Conservation (phyloP, 108 stramenopile species). For the Licmophora abbreviata region DNA sequence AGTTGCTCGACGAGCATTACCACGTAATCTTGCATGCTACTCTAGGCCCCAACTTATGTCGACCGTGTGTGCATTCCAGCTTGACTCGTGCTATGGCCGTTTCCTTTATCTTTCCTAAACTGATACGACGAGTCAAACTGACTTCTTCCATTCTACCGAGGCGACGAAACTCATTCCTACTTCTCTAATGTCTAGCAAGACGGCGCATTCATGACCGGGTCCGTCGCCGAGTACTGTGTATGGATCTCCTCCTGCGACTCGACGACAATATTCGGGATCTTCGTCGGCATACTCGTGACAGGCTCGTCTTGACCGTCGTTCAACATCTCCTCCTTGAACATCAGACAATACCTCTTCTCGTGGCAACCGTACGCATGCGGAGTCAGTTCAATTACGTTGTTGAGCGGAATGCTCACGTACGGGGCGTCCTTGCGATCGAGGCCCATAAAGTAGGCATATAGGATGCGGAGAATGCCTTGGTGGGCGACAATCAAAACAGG, state of each 20-base stretch:
- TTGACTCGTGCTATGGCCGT: too few species aligned
- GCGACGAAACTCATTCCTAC: background rate
- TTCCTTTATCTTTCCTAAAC: too few species aligned
- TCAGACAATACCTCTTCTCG: slow-evolving; percentile 86
- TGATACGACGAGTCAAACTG: too few species aligned
- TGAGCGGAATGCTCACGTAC: slow-evolving; percentile 94
- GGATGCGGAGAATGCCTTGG: slow-evolving; percentile 94
- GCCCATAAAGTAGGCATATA: slow-evolving; percentile 99
- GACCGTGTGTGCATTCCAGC: too few species aligned
- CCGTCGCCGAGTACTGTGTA: slow-evolving; percentile 17
- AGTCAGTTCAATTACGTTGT: slow-evolving; percentile 94
- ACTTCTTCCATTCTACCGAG: too few species aligned
- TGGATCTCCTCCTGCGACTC: background rate
- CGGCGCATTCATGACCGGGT: slow-evolving; percentile 58
- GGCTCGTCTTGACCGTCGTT: slow-evolving; percentile 91
- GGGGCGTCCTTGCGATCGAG: slow-evolving; percentile 92
- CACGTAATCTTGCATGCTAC: too few species aligned
- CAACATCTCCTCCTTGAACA: slow-evolving; percentile 83
- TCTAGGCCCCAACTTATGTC: too few species aligned
- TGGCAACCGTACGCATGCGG: slow-evolving; percentile 94
- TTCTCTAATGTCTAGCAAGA: slow-evolving; percentile 21
- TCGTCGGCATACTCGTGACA: slow-evolving; percentile 69
- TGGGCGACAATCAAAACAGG: slow-evolving; percentile 95
- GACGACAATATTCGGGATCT: slow-evolving; percentile 3
- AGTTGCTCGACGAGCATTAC: too few species aligned